A percentile compares a stretch with the other conserved stretches of the same genome.
These are phyloP conservation scores for Epichloe hybrida DNA, from an alignment of 2,329 filamentous ascomycete species.

Conservation along the genomic window DNA sequence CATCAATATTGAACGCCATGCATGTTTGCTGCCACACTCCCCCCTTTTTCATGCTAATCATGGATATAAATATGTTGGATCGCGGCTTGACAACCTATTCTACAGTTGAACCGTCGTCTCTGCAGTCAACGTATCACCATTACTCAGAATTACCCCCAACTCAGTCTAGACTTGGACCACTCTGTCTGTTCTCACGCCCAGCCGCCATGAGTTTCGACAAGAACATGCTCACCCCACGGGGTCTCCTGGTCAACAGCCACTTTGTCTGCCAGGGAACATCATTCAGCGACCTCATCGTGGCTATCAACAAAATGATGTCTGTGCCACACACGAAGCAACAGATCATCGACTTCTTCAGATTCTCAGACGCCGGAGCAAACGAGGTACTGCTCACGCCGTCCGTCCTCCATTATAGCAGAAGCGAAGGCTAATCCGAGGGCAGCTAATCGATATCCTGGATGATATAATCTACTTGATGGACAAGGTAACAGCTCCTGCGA, in stretches of 20 bases:
- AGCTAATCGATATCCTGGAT: background rate
- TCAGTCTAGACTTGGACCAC: background rate
- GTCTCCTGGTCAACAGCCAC: background rate
- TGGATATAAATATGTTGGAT: background rate
- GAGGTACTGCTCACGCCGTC: background rate
- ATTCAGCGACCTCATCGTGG: background rate
- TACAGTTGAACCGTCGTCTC: no score
- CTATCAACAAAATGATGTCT: background rate
- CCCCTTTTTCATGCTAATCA: background rate
- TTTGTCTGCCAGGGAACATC: conserved; percentile 1
- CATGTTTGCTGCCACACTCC: no score
- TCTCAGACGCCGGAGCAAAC: background rate
- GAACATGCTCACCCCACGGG: background rate
- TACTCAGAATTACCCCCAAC: background rate
- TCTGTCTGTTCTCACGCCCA: background rate
- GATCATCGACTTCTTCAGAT: background rate
- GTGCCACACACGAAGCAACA: background rate
- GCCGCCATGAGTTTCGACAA: background rate
- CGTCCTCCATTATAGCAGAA: background rate
- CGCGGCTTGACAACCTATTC: background rate
- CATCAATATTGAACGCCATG: no score
- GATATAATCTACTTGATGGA: background rate
- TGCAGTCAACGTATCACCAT: no score
- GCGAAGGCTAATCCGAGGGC: background rate
- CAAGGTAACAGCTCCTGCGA: background rate